phyloP scores from a whole-genome alignment of 306 rosid species.

The Quercus suber region DNA sequence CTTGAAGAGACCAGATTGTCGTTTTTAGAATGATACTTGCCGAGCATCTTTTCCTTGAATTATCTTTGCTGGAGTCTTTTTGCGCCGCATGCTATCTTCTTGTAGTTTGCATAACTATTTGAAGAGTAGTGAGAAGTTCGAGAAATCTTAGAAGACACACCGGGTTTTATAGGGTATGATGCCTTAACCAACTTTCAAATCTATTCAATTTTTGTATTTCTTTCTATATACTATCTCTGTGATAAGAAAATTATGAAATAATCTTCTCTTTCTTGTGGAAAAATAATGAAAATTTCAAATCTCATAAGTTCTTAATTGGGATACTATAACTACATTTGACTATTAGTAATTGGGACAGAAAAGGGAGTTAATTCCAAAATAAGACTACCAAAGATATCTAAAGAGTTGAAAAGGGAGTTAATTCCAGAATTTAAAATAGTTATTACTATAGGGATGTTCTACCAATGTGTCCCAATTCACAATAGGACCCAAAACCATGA shows the following conservation, averaged over 20 bases:
- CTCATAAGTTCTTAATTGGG: not conserved
- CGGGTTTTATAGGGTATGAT: not conserved
- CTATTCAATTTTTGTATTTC: not conserved
- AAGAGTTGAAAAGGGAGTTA: not conserved
- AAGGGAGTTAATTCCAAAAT: not conserved
- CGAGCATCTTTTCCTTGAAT: not conserved
- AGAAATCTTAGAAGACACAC: not conserved
- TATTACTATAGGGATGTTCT: not conserved
- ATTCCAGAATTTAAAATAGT: not conserved
- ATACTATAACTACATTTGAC: not conserved
- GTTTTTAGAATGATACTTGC: not conserved
- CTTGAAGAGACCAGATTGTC: conserved; percentile 11
- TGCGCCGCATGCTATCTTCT: not conserved
- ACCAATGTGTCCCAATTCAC: not conserved
- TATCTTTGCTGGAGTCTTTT: not conserved
- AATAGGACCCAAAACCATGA: not conserved
- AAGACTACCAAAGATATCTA: not conserved
- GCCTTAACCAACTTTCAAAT: not conserved
- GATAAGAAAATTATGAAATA: not conserved
- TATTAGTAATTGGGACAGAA: not conserved
- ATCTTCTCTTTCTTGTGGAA: not conserved
- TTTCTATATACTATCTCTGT: not conserved
- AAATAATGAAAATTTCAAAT: not conserved
- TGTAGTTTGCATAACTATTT: not conserved
- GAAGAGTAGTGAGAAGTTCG: not conserved